phyloP scores from a whole-genome alignment of 345 rosid genomes.

The Cardamine chenopodiifolia region DNA sequence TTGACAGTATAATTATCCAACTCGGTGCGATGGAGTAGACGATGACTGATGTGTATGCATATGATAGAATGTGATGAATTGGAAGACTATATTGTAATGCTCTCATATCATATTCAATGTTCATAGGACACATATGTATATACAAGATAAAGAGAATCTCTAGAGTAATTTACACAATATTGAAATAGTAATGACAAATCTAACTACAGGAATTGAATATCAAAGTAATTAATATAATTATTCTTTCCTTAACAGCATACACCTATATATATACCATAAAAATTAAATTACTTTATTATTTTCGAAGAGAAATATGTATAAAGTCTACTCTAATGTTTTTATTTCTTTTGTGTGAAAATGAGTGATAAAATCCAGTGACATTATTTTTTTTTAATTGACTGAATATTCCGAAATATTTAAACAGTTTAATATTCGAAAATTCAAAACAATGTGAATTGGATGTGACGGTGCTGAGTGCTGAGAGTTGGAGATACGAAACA shows the following conservation, averaged over 20 bases:
- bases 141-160: too few relatives aligned
- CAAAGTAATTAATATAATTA: too few relatives aligned
- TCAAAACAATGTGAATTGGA: neutral
- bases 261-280: neutral
- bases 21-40: neutral
- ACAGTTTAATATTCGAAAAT: neutral
- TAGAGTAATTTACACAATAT: too few relatives aligned
- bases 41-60: neutral
- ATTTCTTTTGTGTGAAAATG: neutral
- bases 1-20: neutral
- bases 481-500: constrained; percentile 12
- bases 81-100: too few relatives aligned
- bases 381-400: neutral
- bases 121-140: too few relatives aligned
- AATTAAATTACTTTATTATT: neutral
- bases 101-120: too few relatives aligned
- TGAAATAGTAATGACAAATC: too few relatives aligned
- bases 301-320: neutral
- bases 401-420: neutral
- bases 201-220: too few relatives aligned
- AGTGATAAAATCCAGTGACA: constrained; percentile 18
- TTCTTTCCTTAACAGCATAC: too few relatives aligned
- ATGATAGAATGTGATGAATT: too few relatives aligned
- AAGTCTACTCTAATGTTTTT: neutral
- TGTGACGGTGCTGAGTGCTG: constrained; percentile 32